Evolutionary conservation across 1,284 basidiomycete genomes (phyloP).

Genomic region (Xanthoconium separans): DNA sequence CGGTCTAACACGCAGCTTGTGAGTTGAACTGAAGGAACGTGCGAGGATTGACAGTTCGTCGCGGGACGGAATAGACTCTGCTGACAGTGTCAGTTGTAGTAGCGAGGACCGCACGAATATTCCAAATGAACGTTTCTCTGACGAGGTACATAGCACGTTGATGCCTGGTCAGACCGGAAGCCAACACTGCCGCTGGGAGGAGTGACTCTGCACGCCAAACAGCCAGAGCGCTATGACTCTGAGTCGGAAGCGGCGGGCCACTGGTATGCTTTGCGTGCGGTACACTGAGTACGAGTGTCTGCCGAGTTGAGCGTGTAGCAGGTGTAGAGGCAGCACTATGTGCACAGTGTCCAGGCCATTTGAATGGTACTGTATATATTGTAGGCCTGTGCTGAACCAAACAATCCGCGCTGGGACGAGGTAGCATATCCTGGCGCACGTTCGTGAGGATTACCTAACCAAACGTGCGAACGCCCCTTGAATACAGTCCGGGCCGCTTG

Average conservation of each 20-base stretch:
- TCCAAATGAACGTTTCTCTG: conserved; percentile 1
- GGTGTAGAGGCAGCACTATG: neutral
- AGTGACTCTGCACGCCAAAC: too few relatives aligned
- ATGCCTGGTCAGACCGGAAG: neutral
- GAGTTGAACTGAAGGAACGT: conserved; percentile 1
- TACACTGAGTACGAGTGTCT: too few relatives aligned
- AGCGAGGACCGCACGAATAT: neutral
- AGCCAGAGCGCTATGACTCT: too few relatives aligned
- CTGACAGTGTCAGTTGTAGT: neutral
- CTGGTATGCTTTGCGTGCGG: too few relatives aligned
- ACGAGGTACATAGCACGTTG: neutral
- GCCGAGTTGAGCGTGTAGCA: neutral
- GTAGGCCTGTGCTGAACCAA: neutral
- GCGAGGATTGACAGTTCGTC: neutral
- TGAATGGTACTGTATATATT: neutral
- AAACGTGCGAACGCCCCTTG: conserved; percentile 16
- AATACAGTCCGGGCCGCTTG: neutral
- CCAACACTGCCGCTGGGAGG: neutral
- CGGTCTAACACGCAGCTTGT: neutral
- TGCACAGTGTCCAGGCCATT: neutral
- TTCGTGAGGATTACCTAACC: conserved; percentile 5
- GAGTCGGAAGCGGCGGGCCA: too few relatives aligned
- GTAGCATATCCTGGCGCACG: conserved; percentile 8
- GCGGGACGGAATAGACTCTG: neutral
- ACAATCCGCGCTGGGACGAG: neutral